A percentile compares a stretch with the other conserved stretches of the same genome.
These are phyloP conservation scores for Chamaenerion angustifolium DNA, from an alignment of 345 rosid genomes.

Conservation along the genomic window DNA sequence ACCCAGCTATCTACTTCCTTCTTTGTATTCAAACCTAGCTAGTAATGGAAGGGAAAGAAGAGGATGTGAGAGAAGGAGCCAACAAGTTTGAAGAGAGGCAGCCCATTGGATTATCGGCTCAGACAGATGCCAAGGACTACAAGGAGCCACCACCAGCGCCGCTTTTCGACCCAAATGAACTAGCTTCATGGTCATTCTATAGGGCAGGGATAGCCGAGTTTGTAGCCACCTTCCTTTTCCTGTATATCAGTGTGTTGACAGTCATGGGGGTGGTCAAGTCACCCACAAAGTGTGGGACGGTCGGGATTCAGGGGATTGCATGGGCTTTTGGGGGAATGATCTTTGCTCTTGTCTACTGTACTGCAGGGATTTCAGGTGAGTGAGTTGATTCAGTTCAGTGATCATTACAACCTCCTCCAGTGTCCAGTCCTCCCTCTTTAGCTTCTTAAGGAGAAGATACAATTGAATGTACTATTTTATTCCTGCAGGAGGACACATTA, in stretches of 20 bases:
- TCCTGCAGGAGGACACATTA: constrained; percentile 32
- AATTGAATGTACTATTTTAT: no score
- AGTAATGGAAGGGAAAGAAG: no score
- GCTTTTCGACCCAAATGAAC: constrained; percentile 27
- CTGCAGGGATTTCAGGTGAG: constrained; percentile 33
- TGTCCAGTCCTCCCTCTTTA: no score
- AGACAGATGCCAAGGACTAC: constrained; percentile 16
- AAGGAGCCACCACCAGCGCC: constrained; percentile 32
- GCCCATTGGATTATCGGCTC: no score
- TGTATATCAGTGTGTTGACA: constrained; percentile 21
- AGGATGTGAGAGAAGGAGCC: no score
- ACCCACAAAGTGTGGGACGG: constrained; percentile 23
- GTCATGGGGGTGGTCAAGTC: constrained; percentile 23
- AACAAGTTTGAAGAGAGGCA: no score
- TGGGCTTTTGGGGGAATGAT: constrained; percentile 43
- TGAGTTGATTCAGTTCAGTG: no score
- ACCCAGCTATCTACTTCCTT: no score
- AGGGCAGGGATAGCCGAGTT: constrained; percentile 8
- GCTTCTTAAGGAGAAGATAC: no score
- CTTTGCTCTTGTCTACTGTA: constrained; percentile 34
- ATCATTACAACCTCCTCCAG: no score
- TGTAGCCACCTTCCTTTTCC: constrained; percentile 22
- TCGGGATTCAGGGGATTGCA: constrained; percentile 34
- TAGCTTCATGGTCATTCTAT: constrained; percentile 27
- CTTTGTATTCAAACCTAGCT: no score